Conservation (phyloP, 2,329 filamentous ascomycete genomes). For the Teratosphaeriaceae sp. region DNA sequence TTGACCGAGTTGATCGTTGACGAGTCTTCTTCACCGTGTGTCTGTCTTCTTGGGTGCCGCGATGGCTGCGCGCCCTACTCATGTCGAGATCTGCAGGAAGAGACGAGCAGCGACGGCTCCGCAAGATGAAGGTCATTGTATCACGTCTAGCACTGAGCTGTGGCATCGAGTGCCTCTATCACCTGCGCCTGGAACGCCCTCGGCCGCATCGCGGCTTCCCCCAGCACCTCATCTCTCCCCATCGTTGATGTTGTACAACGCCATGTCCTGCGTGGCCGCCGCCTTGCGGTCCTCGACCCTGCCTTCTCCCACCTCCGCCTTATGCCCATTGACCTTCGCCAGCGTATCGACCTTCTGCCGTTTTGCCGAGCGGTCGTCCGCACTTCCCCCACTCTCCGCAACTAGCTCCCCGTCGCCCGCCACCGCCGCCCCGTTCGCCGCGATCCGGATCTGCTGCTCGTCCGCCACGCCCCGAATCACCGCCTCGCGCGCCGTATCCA, state of each 20-base stretch:
- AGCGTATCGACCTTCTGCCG: constrained; percentile 21
- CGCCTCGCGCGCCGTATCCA: constrained; percentile 58
- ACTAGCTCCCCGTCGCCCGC: constrained; percentile 52
- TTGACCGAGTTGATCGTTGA: no score
- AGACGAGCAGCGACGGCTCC: no score
- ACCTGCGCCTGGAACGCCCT: neutral
- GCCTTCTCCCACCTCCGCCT: neutral
- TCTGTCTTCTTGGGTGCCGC: no score
- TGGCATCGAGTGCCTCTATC: no score
- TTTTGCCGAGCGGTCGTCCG: constrained; percentile 14
- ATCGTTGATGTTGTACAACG: constrained; percentile 17
- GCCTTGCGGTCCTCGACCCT: neutral
- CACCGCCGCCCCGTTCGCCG: constrained; percentile 55
- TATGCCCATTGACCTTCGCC: constrained; percentile 3
- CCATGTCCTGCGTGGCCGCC: constrained; percentile 3
- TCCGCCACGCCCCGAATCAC: constrained; percentile 57
- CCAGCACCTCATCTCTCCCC: neutral
- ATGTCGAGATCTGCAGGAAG: no score
- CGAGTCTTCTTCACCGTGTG: no score
- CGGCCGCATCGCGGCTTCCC: neutral
- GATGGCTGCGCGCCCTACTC: no score
- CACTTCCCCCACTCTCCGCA: constrained; percentile 31
- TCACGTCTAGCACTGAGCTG: no score
- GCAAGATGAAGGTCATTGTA: no score
- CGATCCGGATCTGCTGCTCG: constrained; percentile 54